Percentiles rank a stretch among this genome's conserved stretches.
Conservation (phyloP, 2,329 filamentous ascomycete species). For the Neonectria hederae region DNA sequence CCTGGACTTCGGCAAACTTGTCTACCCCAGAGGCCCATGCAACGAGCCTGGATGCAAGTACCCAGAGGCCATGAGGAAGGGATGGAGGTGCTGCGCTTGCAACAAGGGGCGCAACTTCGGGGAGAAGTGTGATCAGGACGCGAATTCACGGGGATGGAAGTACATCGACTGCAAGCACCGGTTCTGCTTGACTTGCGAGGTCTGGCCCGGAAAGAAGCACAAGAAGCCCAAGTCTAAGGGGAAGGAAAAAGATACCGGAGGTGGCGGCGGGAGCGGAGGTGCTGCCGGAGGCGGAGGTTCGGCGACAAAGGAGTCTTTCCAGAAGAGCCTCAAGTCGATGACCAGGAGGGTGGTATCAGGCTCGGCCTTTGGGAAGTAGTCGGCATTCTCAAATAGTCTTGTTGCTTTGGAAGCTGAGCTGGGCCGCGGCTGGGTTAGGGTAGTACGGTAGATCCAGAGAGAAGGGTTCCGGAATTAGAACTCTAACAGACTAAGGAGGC, state of each 20-base stretch:
- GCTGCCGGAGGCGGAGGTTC: neutral
- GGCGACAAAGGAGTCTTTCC: neutral
- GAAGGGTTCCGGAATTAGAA: neutral
- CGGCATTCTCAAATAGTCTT: neutral
- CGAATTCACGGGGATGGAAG: constrained; percentile 27
- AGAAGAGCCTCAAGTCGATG: constrained; percentile 15
- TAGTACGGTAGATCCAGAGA: constrained; percentile 4
- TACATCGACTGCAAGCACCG: constrained; percentile 24
- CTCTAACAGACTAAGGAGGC: neutral
- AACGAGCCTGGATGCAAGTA: constrained; percentile 23
- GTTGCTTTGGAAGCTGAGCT: neutral
- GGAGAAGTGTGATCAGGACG: constrained; percentile 27
- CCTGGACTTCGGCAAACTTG: constrained; percentile 26
- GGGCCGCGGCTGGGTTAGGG: constrained; percentile 24
- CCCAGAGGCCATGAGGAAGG: constrained; percentile 25
- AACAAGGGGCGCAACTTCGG: constrained; percentile 31
- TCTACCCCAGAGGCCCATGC: constrained; percentile 16
- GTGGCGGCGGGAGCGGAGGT: neutral
- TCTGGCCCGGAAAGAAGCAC: constrained; percentile 19
- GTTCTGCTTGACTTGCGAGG: constrained; percentile 23
- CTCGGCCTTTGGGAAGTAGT: neutral
- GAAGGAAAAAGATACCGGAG: neutral
- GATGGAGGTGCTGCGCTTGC: constrained; percentile 37
- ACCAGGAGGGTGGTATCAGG: neutral
- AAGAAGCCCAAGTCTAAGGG: neutral